Conservation (phyloP, 225 moss, liverwort and hornwort species). For the Lunularia cruciata region DNA sequence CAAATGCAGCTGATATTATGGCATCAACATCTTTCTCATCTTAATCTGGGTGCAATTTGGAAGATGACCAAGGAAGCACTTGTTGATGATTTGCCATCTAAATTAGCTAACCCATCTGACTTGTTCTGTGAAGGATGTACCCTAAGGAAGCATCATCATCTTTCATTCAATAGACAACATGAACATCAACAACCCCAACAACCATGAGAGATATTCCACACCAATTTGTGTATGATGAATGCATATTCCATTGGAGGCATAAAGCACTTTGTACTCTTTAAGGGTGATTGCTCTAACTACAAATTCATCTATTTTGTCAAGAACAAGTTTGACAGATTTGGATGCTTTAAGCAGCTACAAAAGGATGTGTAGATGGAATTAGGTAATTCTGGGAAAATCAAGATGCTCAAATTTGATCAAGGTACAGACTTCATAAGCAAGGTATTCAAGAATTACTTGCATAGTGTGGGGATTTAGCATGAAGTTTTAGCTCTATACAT, state of each 20-base stretch:
- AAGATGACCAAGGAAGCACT: background rate
- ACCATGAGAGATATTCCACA: slow-evolving; percentile 5
- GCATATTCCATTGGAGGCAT: background rate
- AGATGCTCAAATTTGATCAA: slow-evolving; percentile 4
- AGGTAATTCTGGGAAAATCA: background rate
- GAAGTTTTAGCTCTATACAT: slow-evolving; percentile 11
- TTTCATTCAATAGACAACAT: background rate
- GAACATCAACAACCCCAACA: background rate
- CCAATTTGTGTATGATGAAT: slow-evolving; percentile 13
- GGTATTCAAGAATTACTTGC: background rate
- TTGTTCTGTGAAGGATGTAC: slow-evolving; percentile 14
- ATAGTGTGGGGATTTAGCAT: background rate
- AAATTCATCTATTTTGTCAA: background rate
- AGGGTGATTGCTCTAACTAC: background rate
- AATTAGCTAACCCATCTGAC: background rate
- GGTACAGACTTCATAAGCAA: slow-evolving; percentile 12
- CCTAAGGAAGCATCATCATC: slow-evolving; percentile 5
- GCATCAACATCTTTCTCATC: too few relatives aligned
- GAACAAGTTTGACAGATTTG: background rate
- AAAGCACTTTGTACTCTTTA: slow-evolving; percentile 4
- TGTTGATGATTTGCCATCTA: background rate
- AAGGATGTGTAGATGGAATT: background rate
- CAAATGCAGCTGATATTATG: background rate
- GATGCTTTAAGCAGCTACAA: slow-evolving; percentile 7
- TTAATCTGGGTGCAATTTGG: background rate